phyloP scores from a whole-genome alignment of 2,329 filamentous ascomycete species.

The Stagonosporopsis cucurbitacearum region DNA sequence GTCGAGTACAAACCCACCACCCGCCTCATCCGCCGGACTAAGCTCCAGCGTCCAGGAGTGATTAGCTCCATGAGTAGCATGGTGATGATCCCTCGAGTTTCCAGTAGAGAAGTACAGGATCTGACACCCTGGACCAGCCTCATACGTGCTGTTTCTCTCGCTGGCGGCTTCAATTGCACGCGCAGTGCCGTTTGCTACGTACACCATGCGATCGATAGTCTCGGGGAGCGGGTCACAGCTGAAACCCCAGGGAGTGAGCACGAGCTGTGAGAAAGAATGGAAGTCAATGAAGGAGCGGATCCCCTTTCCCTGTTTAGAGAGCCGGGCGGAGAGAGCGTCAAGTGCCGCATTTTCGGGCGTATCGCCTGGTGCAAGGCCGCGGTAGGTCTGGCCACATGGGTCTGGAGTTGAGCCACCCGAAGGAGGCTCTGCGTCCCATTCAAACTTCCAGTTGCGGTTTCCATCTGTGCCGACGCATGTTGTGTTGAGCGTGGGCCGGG shows the following conservation, averaged over 20 bases:
- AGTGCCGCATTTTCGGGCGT: conserved; percentile 49
- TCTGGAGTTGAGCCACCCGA: conserved; percentile 34
- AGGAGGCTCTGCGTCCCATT: conserved; percentile 40
- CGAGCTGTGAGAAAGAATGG: conserved; percentile 67
- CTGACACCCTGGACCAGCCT: conserved; percentile 58
- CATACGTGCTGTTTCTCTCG: conserved; percentile 43
- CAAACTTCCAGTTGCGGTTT: conserved; percentile 46
- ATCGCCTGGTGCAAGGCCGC: conserved; percentile 38
- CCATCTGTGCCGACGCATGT: conserved; percentile 44
- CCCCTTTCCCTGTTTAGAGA: conserved; percentile 51
- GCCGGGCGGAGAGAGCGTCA: conserved; percentile 51
- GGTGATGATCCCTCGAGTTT: conserved; percentile 52
- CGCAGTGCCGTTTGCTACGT: conserved; percentile 34
- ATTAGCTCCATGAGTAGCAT: conserved; percentile 49
- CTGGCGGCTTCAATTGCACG: conserved; percentile 58
- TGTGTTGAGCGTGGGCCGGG: conserved; percentile 34
- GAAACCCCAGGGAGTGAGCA: conserved; percentile 64
- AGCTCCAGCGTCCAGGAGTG: conserved; percentile 57
- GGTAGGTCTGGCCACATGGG: conserved; percentile 45
- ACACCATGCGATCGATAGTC: conserved; percentile 56
- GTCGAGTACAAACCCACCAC: conserved; percentile 57
- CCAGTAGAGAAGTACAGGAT: conserved; percentile 65
- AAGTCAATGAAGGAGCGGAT: conserved; percentile 69
- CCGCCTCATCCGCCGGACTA: conserved; percentile 51
- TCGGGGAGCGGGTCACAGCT: conserved; percentile 50